Conservation (phyloP, 345 rosid species). For the Durio zibethinus region DNA sequence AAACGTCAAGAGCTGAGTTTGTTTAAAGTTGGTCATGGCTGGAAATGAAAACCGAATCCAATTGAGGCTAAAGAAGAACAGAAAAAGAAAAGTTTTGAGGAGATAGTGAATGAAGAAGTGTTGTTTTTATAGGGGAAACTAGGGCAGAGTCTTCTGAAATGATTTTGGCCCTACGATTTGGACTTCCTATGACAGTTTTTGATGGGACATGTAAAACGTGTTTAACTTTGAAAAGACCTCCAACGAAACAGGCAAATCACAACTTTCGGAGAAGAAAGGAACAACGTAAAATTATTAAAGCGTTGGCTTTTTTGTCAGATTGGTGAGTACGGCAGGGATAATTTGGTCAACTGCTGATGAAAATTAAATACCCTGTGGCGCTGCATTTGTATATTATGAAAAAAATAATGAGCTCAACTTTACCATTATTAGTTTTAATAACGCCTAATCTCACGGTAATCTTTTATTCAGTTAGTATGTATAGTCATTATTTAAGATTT, state of each 20-base stretch:
- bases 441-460: too few relatives aligned
- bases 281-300: too few relatives aligned
- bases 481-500: too few relatives aligned
- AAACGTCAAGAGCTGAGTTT: neutral
- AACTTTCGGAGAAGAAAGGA: too few relatives aligned
- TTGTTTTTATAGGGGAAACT: neutral
- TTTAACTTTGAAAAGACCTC: neutral
- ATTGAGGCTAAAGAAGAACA: neutral
- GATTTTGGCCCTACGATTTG: neutral
- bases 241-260: neutral
- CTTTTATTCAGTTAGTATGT: too few relatives aligned
- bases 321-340: neutral
- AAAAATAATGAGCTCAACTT: neutral
- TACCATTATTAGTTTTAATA: too few relatives aligned
- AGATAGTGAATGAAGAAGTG: constrained; percentile 41
- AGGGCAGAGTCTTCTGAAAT: too few relatives aligned
- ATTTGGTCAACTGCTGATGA: neutral
- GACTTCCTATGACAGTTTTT: neutral
- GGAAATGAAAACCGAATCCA: neutral
- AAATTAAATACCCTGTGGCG: neutral
- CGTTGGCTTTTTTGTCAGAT: too few relatives aligned
- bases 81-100: constrained; percentile 40
- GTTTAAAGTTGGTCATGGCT: constrained; percentile 1
- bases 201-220: neutral
- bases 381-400: neutral